Percentiles rank a stretch among this genome's conserved stretches.
Evolutionary conservation across 202 grass and related monocot species (phyloP).

Genomic region (Dendrocalamus latiflorus): DNA sequence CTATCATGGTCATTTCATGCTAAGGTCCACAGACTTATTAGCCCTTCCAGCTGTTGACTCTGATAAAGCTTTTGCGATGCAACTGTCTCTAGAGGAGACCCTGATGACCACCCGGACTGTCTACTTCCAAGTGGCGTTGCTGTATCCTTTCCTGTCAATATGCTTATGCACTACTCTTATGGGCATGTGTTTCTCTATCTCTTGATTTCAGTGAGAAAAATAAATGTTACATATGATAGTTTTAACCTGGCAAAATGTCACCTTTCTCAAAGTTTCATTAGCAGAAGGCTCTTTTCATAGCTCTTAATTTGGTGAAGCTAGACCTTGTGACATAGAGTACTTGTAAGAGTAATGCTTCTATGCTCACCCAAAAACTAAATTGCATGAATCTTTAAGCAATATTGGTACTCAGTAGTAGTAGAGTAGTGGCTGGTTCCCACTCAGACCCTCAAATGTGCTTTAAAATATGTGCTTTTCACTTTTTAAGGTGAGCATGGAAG

Average conservation of each 20-base stretch:
- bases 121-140: slow-evolving; percentile 91
- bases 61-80: slow-evolving; percentile 96
- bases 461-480: neutral
- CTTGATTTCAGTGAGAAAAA: neutral
- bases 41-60: slow-evolving; percentile 94
- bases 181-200: neutral
- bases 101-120: slow-evolving; percentile 86
- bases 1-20: slow-evolving; percentile 98
- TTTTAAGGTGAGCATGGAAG: neutral
- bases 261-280: neutral
- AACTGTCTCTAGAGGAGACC: slow-evolving; percentile 78
- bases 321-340: neutral
- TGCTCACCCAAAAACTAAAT: neutral
- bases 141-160: slow-evolving; percentile 71
- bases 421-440: too few relatives aligned
- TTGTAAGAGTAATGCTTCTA: neutral
- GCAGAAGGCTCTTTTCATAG: neutral
- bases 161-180: slow-evolving; percentile 3
- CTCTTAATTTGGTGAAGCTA: neutral
- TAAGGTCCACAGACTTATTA: slow-evolving; percentile 92
- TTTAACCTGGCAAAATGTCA: neutral
- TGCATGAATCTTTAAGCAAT: too few relatives aligned
- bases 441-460: neutral
- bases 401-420: too few relatives aligned
- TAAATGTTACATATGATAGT: neutral